Evolutionary conservation across 2,329 filamentous ascomycete genomes (phyloP).

Genomic region (Talaromyces sp.): DNA sequence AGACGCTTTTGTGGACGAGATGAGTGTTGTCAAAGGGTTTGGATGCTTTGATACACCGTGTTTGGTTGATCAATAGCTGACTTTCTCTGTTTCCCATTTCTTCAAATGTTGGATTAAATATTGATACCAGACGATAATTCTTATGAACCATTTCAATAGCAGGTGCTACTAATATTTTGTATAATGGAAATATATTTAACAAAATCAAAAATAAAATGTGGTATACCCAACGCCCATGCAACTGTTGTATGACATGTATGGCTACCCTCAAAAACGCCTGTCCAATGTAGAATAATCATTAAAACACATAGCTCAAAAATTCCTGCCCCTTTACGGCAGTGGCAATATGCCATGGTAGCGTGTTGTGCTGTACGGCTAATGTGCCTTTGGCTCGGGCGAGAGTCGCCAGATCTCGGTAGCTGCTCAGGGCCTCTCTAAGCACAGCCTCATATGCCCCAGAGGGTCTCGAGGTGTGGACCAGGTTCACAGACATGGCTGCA

Average conservation of each 20-base stretch:
- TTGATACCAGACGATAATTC: not conserved
- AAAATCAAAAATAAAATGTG: not conserved
- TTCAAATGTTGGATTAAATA: not conserved
- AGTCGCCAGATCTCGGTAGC: constrained; percentile 42
- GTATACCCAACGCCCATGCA: constrained; percentile 3
- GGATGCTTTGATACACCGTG: constrained; percentile 44
- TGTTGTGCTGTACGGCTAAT: constrained; percentile 34
- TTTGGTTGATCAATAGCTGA: constrained; percentile 16
- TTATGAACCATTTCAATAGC: not conserved
- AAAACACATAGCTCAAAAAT: constrained; percentile 38
- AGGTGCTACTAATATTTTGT: not conserved
- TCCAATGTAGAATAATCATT: constrained; percentile 11
- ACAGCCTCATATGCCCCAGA: constrained; percentile 28
- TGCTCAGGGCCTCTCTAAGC: constrained; percentile 38
- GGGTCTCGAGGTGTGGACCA: constrained; percentile 33
- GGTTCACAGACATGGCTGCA: constrained; percentile 37
- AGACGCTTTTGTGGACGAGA: constrained; percentile 35
- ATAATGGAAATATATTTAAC: not conserved
- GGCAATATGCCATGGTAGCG: constrained; percentile 47
- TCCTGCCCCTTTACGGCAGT: constrained; percentile 41
- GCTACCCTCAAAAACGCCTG: not conserved
- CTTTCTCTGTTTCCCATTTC: not conserved
- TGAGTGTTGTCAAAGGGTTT: constrained; percentile 46
- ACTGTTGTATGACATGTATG: not conserved
- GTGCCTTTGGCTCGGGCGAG: constrained; percentile 40